phyloP scores from a whole-genome alignment of 192 early-diverging fungal species.

The Backusella tuberculispora region DNA sequence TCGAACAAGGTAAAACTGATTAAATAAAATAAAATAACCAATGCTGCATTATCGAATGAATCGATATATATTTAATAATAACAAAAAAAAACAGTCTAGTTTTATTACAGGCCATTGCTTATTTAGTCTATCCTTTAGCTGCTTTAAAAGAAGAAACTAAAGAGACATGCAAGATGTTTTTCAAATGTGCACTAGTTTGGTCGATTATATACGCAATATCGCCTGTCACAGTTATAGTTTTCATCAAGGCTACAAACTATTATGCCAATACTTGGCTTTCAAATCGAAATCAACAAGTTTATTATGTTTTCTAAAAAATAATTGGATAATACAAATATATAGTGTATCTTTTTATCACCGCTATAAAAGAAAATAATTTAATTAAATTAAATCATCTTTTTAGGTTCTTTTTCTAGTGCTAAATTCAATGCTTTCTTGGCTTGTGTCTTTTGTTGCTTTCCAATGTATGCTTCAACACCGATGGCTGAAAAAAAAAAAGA shows the following conservation, averaged over 20 bases:
- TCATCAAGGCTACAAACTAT: background rate
- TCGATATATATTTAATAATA: background rate
- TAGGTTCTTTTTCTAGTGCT: background rate
- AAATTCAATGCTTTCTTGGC: conserved; percentile 3
- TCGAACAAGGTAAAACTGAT: background rate
- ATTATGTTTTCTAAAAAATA: background rate
- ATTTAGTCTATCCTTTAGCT: background rate
- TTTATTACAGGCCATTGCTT: background rate
- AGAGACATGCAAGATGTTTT: background rate
- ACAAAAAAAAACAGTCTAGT: background rate
- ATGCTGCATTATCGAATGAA: background rate
- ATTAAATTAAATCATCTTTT: background rate
- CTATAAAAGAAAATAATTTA: background rate
- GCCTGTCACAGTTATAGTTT: background rate
- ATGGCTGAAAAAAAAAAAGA: conserved; percentile 45
- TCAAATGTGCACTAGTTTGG: background rate
- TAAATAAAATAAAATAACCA: background rate
- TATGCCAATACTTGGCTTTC: background rate
- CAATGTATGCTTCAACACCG: conserved; percentile 76
- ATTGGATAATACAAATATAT: background rate
- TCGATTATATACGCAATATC: background rate
- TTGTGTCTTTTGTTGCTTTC: conserved; percentile 43
- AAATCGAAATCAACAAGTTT: background rate
- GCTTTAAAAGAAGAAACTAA: background rate
- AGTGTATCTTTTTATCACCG: background rate